Conservation (phyloP, 2,329 filamentous ascomycete species). For the Aspergillus pseudoviridinutans region DNA sequence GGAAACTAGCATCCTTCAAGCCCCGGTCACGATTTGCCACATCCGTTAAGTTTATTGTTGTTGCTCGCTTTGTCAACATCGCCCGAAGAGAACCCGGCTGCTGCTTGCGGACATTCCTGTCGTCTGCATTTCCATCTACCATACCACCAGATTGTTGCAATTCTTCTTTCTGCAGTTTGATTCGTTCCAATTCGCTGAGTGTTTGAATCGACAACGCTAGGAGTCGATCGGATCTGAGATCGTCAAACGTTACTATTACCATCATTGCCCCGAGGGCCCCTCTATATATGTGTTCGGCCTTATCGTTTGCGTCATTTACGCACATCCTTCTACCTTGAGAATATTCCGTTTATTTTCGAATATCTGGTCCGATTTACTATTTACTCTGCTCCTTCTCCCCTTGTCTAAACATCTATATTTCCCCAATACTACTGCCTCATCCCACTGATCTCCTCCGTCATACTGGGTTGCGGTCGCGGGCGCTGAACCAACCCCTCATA, state of each 20-base stretch:
- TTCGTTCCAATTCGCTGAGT: background rate
- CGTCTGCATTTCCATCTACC: background rate
- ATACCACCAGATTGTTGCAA: background rate
- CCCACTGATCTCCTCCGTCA: background rate
- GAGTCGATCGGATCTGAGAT: background rate
- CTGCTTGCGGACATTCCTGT: background rate
- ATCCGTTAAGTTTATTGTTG: background rate
- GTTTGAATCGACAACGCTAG: background rate
- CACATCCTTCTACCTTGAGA: background rate
- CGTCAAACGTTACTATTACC: background rate
- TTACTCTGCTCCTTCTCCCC: background rate
- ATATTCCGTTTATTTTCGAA: background rate
- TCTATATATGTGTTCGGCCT: background rate
- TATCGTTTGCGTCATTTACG: conserved; percentile 3
- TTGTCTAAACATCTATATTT: background rate
- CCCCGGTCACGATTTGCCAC: conserved; percentile 11
- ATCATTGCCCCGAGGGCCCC: background rate
- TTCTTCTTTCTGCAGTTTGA: background rate
- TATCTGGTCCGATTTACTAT: background rate
- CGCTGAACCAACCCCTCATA: background rate
- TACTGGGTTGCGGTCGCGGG: background rate
- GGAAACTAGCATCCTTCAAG: background rate
- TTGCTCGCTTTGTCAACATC: background rate
- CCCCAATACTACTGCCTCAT: background rate
- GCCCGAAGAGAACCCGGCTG: background rate